These are phyloP conservation scores for Brassica carinata DNA, from an alignment of 345 rosid species.

Conservation along the genomic window DNA sequence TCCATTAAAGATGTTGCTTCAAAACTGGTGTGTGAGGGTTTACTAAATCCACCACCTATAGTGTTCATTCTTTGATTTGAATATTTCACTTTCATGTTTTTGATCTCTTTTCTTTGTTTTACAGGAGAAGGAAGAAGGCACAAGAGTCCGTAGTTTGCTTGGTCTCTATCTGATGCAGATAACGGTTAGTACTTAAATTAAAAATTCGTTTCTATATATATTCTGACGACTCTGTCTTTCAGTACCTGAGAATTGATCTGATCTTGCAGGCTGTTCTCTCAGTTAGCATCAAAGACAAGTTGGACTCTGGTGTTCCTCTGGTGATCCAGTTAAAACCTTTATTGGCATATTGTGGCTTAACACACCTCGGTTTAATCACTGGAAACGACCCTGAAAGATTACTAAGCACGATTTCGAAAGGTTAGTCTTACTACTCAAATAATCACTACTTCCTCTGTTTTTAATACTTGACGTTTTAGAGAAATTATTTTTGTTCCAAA, in stretches of 20 bases:
- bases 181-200: slow-evolving; percentile 54
- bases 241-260: slow-evolving; percentile 36
- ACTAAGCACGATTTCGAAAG: slow-evolving; percentile 47
- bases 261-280: slow-evolving; percentile 69
- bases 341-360: slow-evolving; percentile 58
- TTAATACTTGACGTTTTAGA: too few relatives aligned
- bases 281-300: slow-evolving; percentile 44
- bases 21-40: slow-evolving; percentile 56
- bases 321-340: slow-evolving; percentile 50
- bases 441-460: not conserved
- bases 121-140: slow-evolving; percentile 58
- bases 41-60: slow-evolving; percentile 15
- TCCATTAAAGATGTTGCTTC: slow-evolving; percentile 54
- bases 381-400: slow-evolving; percentile 59
- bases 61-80: slow-evolving; percentile 12
- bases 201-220: slow-evolving; percentile 21
- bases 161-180: slow-evolving; percentile 73
- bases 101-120: slow-evolving; percentile 24
- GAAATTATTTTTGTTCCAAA: too few relatives aligned
- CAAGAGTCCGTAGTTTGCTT: slow-evolving; percentile 67
- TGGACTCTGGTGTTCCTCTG: slow-evolving; percentile 46
- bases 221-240: not conserved
- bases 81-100: not conserved
- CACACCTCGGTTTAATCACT: slow-evolving; percentile 67
- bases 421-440: slow-evolving; percentile 41